Conservation (phyloP, 257 asterid genomes). For the Linaria vulgaris region DNA sequence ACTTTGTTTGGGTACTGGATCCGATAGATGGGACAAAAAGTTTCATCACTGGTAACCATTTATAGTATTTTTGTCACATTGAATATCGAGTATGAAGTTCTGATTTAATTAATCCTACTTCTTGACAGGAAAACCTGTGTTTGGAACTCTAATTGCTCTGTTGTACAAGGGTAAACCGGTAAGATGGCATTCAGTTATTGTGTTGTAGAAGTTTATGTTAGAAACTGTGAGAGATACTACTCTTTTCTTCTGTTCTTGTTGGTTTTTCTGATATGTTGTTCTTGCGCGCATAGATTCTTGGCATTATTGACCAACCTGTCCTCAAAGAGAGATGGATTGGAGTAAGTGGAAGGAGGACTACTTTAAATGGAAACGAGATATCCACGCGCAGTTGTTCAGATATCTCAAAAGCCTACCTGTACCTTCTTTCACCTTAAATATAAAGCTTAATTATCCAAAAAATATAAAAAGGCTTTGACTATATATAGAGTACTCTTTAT, state of each 20-base stretch:
- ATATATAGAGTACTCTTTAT: background rate
- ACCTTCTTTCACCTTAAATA: slow-evolving; percentile 27
- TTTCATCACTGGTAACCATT: slow-evolving; percentile 72
- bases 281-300: slow-evolving; percentile 60
- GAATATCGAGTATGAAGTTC: slow-evolving; percentile 17
- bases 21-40: slow-evolving; percentile 99
- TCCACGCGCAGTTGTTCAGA: slow-evolving; percentile 75
- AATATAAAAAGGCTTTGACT: background rate
- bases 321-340: slow-evolving; percentile 96
- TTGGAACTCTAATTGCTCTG: slow-evolving; percentile 91
- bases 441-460: background rate
- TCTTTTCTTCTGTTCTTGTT: slow-evolving; percentile 15
- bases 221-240: background rate
- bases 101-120: slow-evolving; percentile 14
- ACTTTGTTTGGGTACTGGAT: slow-evolving; percentile 94
- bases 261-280: slow-evolving; percentile 17
- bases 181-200: slow-evolving; percentile 34
- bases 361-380: slow-evolving; percentile 76
- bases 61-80: background rate
- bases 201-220: slow-evolving; percentile 23
- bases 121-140: slow-evolving; percentile 78
- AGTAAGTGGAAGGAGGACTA: slow-evolving; percentile 65
- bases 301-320: slow-evolving; percentile 91
- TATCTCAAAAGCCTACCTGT: slow-evolving; percentile 87
- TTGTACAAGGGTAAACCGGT: slow-evolving; percentile 89